phyloP scores from a whole-genome alignment of 257 asterid species.

The Nicotiana benthamiana region DNA sequence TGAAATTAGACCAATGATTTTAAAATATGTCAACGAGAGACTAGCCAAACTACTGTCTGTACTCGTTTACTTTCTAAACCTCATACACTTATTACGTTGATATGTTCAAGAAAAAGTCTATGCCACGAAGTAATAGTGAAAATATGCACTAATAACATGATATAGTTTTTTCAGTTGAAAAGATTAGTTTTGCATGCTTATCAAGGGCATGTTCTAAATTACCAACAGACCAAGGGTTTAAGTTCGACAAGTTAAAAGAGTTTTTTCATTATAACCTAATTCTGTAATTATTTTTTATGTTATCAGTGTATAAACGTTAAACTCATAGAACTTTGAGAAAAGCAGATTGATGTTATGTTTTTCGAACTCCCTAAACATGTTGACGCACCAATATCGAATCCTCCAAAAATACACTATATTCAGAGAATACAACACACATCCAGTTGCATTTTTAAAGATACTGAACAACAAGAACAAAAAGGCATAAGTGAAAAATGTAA shows the following conservation, averaged over 20 bases:
- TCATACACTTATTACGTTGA: neutral
- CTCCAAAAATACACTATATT: too few species aligned
- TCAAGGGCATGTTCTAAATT: neutral
- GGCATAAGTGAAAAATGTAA: neutral
- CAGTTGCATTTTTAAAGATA: too few species aligned
- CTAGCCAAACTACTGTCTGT: neutral
- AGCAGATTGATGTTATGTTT: too few species aligned
- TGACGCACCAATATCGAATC: too few species aligned
- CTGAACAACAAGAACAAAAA: neutral
- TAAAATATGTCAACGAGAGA: neutral
- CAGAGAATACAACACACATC: too few species aligned
- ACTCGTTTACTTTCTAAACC: neutral
- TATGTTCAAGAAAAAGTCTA: neutral
- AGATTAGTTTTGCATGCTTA: neutral
- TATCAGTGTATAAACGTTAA: too few species aligned
- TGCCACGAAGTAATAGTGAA: neutral
- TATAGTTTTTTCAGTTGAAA: neutral
- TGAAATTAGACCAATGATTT: neutral
- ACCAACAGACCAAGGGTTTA: neutral
- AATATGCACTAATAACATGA: neutral
- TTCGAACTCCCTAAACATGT: too few species aligned
- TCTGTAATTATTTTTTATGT: too few species aligned
- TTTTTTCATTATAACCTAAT: too few species aligned
- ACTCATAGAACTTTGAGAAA: too few species aligned
- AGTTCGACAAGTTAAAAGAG: too few species aligned